These are phyloP conservation scores for Seminavis robusta DNA, from an alignment of 108 stramenopile species.

Conservation along the genomic window DNA sequence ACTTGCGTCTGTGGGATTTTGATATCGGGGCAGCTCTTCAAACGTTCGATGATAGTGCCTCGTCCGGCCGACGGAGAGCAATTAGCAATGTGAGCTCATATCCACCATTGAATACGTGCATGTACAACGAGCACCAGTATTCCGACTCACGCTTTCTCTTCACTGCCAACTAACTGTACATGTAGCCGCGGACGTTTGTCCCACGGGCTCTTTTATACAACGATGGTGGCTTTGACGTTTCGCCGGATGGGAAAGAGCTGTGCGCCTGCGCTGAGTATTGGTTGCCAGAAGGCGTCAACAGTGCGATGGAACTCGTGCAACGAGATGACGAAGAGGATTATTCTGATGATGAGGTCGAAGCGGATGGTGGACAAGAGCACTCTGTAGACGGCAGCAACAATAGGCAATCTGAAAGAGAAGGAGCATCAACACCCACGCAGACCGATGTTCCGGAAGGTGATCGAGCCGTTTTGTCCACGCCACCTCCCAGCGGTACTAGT, in stretches of 20 bases:
- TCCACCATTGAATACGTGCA: background rate
- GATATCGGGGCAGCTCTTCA: conserved; percentile 45
- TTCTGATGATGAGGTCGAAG: conserved; percentile 26
- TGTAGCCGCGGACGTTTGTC: conserved; percentile 73
- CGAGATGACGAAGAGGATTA: conserved; percentile 27
- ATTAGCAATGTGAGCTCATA: conserved; percentile 51
- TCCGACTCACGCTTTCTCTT: background rate
- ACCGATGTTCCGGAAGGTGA: background rate
- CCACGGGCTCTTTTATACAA: conserved; percentile 91
- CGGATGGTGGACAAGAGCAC: no score
- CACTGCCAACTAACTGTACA: no score
- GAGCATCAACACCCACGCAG: no score
- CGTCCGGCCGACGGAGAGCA: conserved; percentile 15
- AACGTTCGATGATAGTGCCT: no score
- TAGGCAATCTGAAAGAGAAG: no score
- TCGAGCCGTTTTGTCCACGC: no score
- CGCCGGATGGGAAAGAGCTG: conserved; percentile 83
- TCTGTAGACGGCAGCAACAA: no score
- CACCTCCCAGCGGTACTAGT: no score
- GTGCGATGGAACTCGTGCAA: conserved; percentile 68
- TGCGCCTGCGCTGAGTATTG: conserved; percentile 88
- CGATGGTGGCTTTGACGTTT: conserved; percentile 95
- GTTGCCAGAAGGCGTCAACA: conserved; percentile 74
- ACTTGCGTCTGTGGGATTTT: conserved; percentile 81
- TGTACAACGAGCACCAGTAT: no score